Evolutionary conservation across 2,329 filamentous ascomycete genomes (phyloP).

Genomic region (Torrubiellomyces zombiae): DNA sequence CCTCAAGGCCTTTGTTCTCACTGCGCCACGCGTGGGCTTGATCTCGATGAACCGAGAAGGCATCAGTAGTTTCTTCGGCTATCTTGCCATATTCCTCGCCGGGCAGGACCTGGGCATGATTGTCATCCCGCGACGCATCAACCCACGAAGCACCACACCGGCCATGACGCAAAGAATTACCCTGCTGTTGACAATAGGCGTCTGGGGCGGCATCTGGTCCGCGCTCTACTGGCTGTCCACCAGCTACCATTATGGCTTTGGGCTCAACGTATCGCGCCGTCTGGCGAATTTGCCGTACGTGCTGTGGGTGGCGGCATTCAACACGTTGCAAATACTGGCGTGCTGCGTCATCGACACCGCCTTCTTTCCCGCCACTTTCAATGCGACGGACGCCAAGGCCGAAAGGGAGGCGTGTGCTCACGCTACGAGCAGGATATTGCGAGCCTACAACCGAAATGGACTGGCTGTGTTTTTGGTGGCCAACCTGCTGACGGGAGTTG

Average conservation of each 20-base stretch:
- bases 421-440: slow-evolving; percentile 67
- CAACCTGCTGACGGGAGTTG: slow-evolving; percentile 74
- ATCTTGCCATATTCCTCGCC: slow-evolving; percentile 84
- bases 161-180: slow-evolving; percentile 32
- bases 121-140: slow-evolving; percentile 48
- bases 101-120: slow-evolving; percentile 73
- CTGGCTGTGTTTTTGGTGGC: slow-evolving; percentile 72
- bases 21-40: slow-evolving; percentile 61
- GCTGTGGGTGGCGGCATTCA: slow-evolving; percentile 84
- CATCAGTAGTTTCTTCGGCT: slow-evolving; percentile 86
- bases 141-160: slow-evolving; percentile 22
- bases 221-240: slow-evolving; percentile 54
- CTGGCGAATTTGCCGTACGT: slow-evolving; percentile 89
- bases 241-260: slow-evolving; percentile 51
- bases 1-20: slow-evolving; percentile 71
- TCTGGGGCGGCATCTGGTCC: slow-evolving; percentile 53
- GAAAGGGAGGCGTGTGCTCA: slow-evolving; percentile 48
- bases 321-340: slow-evolving; percentile 61
- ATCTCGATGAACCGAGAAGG: slow-evolving; percentile 88
- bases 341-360: slow-evolving; percentile 65
- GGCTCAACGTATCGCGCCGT: slow-evolving; percentile 66
- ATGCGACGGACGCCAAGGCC: slow-evolving; percentile 31
- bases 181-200: slow-evolving; percentile 45
- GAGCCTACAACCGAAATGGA: slow-evolving; percentile 78
- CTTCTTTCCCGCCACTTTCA: slow-evolving; percentile 60